phyloP scores from a whole-genome alignment of 495 filamentous ascomycete species.

The Penicillium arizonense region DNA sequence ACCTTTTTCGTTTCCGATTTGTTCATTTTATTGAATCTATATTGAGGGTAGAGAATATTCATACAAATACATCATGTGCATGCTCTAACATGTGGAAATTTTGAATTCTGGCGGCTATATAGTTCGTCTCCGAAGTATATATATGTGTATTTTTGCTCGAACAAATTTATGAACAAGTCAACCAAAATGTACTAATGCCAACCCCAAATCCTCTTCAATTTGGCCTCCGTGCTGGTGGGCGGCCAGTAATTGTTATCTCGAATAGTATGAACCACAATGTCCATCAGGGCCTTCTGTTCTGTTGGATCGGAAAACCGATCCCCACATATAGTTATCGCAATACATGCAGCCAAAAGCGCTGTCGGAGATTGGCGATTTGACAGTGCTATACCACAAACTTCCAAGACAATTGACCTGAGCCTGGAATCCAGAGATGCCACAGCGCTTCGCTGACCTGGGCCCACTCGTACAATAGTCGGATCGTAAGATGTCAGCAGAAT shows the following conservation, averaged over 20 bases:
- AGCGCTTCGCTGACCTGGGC: constrained; percentile 9
- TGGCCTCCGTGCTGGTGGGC: constrained; percentile 2
- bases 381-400: constrained; percentile 24
- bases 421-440: constrained; percentile 9
- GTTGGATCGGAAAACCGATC: constrained; percentile 16
- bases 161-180: background rate
- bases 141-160: background rate
- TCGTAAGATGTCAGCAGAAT: constrained; percentile 38
- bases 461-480: constrained; percentile 31
- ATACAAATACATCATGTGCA: no score
- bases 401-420: constrained; percentile 19
- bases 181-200: background rate
- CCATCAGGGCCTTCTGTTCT: constrained; percentile 21
- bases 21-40: no score
- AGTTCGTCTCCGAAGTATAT: no score
- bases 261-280: constrained; percentile 11
- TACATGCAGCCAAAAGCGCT: constrained; percentile 19
- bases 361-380: constrained; percentile 20
- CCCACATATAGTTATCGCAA: constrained; percentile 25
- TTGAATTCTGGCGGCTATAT: no score
- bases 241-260: constrained; percentile 15
- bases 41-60: no score
- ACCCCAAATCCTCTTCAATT: constrained; percentile 3
- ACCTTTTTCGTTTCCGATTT: background rate
- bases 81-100: no score